Evolutionary conservation across 768 basidiomycete species (phyloP), one percentile per base, ranked within the genome.

Genomic region (Austroboletus festivus): DNA sequence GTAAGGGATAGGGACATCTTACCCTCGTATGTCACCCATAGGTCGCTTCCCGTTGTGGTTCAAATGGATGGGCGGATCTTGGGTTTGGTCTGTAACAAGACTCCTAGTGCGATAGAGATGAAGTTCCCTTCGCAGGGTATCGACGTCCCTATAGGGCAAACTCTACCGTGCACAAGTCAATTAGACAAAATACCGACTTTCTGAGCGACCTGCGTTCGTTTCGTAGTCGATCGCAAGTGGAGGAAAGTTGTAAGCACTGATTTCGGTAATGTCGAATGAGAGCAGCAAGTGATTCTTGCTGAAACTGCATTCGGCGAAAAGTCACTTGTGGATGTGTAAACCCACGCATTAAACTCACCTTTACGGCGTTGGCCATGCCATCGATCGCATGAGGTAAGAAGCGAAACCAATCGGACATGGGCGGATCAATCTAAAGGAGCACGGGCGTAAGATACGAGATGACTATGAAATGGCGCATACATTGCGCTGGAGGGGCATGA

Each of bases 341-440:
- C 7, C 10, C 24, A 6, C 9, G 19, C 15, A 20, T 21, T 62
- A n/a, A n/a, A n/a, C n/a, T 8, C 46, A 86, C 89, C 75, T 86
- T 87, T 43, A 78, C 75, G 16, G 89, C 78, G 56, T 77, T 78
- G 35, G 86, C 82, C 22, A 86, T 66, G 21, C 75, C 63, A 59
- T 92, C 88, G 23, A 90, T 65, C 3, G 79, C 68, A 47, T 71
- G 67, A 8, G 86, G 81, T 23, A 85, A 66, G 28, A 81, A 76
- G 10, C 74, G 73, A 69, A 92, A 92, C 89, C 89, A 91, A 24
- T 84, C 77, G 11, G 83, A 81, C 86, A 92, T 89, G 1, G 89
- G 89, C 2, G 76, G 68, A 9, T 86, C 86, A 77, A 92, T 78
- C 89, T 92, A 57, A 44, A n/a, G 11, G 51, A 46, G 23, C 21